Conservation (phyloP, 1,139 yeast species). For the Lodderomyces pseudojiufengensis region DNA sequence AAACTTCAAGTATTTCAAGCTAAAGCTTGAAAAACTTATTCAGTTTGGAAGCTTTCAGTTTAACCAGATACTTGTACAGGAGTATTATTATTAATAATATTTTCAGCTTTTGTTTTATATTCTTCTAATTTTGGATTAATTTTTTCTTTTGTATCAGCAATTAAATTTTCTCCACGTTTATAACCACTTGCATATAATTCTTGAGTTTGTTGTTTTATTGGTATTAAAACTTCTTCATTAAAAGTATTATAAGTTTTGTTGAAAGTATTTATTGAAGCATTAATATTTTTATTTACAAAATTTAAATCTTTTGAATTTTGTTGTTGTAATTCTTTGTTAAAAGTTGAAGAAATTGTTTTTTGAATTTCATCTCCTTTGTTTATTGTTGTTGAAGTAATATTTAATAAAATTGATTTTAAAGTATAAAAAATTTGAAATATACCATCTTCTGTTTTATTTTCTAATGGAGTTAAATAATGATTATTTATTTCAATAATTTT, state of each 20-base stretch:
- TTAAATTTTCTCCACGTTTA: slow-evolving; percentile 33
- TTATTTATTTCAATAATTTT: slow-evolving; percentile 13
- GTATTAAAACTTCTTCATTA: slow-evolving; percentile 37
- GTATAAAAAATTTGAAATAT: slow-evolving; percentile 30
- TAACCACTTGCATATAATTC: slow-evolving; percentile 33
- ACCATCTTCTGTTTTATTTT: slow-evolving; percentile 8
- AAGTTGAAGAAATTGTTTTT: slow-evolving; percentile 30
- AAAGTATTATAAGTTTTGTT: slow-evolving; percentile 32
- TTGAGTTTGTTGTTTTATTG: slow-evolving; percentile 40
- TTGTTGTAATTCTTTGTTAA: slow-evolving; percentile 27
- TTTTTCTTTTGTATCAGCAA: slow-evolving; percentile 28
- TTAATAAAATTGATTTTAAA: slow-evolving; percentile 26
- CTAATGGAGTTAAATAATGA: slow-evolving; percentile 12
- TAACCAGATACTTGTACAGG: too few species aligned
- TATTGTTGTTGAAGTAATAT: slow-evolving; percentile 25
- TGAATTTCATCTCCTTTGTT: slow-evolving; percentile 31
- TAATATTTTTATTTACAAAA: slow-evolving; percentile 26
- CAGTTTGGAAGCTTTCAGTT: too few species aligned
- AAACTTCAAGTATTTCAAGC: too few species aligned
- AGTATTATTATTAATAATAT: too few species aligned
- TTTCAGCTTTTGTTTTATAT: slow-evolving; percentile 4
- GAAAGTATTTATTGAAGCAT: slow-evolving; percentile 37
- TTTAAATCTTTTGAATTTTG: slow-evolving; percentile 15
- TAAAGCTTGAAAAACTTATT: too few species aligned
- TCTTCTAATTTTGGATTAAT: slow-evolving; percentile 14